phyloP scores from a whole-genome alignment of 179 eudicot genomes.

The Silene noctiflora region DNA sequence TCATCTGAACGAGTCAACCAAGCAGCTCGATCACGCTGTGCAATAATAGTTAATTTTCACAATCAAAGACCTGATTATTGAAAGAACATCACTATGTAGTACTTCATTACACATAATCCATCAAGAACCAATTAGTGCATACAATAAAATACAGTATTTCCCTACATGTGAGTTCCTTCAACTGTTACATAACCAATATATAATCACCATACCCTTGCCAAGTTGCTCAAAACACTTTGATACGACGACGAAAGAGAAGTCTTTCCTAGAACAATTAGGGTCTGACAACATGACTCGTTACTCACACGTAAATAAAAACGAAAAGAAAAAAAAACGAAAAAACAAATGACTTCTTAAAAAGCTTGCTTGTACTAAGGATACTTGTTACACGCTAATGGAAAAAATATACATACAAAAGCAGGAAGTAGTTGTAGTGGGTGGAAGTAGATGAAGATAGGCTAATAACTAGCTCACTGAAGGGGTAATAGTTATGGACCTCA shows the following conservation, averaged over 20 bases:
- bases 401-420: too few relatives aligned
- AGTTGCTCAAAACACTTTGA: neutral
- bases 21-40: conserved; percentile 95
- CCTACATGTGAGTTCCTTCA: neutral
- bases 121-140: neutral
- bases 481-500: too few relatives aligned
- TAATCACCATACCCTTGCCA: neutral
- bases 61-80: neutral
- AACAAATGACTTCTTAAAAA: too few relatives aligned
- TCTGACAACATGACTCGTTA: neutral
- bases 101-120: neutral
- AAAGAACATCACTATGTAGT: neutral
- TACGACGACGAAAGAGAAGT: too few relatives aligned
- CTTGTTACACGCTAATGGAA: too few relatives aligned
- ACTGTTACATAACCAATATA: neutral
- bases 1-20: conserved; percentile 76
- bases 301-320: too few relatives aligned
- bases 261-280: neutral
- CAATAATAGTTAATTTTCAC: conserved; percentile 4
- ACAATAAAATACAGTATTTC: neutral
- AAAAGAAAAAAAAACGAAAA: too few relatives aligned
- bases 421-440: too few relatives aligned
- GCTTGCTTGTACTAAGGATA: too few relatives aligned
- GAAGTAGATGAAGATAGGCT: too few relatives aligned
- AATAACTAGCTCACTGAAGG: too few relatives aligned